Conservation (phyloP, 108 stramenopile species). For the Asterionellopsis glacialis region DNA sequence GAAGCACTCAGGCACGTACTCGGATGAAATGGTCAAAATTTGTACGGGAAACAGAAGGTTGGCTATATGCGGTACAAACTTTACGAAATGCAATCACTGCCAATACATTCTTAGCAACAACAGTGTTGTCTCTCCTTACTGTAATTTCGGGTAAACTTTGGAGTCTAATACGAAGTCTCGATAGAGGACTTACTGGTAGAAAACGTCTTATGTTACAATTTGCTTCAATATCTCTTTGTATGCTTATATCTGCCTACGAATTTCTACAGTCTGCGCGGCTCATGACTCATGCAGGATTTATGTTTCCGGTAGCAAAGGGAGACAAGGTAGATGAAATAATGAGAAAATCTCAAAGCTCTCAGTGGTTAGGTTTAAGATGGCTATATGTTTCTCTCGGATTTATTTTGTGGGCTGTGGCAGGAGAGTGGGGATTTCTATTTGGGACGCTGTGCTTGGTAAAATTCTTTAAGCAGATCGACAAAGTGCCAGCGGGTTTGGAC, state of each 20-base stretch:
- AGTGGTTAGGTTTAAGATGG: conserved; percentile 13
- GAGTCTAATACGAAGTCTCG: conserved; percentile 6
- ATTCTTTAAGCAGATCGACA: conserved; percentile 7
- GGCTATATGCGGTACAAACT: conserved; percentile 18
- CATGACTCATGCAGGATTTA: conserved; percentile 18
- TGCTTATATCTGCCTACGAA: conserved; percentile 13
- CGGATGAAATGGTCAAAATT: conserved; percentile 14
- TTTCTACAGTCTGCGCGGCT: conserved; percentile 8
- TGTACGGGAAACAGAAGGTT: conserved; percentile 10
- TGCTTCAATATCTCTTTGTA: conserved; percentile 6
- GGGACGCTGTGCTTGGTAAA: neutral
- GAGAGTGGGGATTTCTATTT: conserved; percentile 4
- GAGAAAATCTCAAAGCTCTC: conserved; percentile 18
- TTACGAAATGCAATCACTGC: conserved; percentile 16
- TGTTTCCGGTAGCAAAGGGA: conserved; percentile 13
- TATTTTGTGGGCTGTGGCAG: conserved; percentile 13
- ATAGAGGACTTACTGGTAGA: neutral
- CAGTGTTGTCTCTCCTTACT: conserved; percentile 12
- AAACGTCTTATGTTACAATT: neutral
- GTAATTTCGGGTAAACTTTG: conserved; percentile 14
- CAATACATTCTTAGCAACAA: conserved; percentile 9
- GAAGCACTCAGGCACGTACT: conserved; percentile 11
- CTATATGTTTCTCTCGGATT: conserved; percentile 11
- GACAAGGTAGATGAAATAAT: conserved; percentile 18
- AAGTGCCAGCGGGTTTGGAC: neutral